Conservation (phyloP, 305 asterid species). For the Petunia hybrid region DNA sequence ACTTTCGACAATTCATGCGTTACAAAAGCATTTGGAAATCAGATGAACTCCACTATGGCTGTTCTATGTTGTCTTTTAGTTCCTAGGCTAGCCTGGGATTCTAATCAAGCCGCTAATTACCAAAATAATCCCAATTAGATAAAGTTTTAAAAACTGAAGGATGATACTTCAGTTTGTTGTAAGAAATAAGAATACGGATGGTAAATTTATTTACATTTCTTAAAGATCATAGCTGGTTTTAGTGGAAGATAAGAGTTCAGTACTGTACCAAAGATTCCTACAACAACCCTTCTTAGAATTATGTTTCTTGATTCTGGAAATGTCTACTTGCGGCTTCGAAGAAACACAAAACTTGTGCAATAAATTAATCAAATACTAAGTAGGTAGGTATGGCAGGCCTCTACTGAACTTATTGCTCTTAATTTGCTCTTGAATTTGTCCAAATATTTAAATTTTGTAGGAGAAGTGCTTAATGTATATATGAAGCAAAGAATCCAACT, state of each 20-base stretch:
- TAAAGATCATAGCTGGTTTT: conserved; percentile 3
- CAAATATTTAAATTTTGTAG: too few species aligned
- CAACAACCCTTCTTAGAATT: conserved; percentile 36
- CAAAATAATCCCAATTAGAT: conserved; percentile 17
- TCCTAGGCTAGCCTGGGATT: not conserved
- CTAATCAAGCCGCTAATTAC: conserved; percentile 15
- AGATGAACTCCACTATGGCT: conserved; percentile 46
- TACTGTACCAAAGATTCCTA: conserved; percentile 28
- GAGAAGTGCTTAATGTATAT: too few species aligned
- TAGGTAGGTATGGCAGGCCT: not conserved
- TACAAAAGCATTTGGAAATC: conserved; percentile 35
- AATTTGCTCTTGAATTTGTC: too few species aligned
- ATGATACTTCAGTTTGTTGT: not conserved
- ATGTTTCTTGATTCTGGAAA: conserved; percentile 20
- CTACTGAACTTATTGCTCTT: too few species aligned
- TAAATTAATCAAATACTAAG: not conserved
- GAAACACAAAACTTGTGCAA: not conserved
- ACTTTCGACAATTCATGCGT: conserved; percentile 46
- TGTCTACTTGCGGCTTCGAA: conserved; percentile 6
- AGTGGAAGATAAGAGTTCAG: conserved; percentile 12
- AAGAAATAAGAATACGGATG: not conserved
- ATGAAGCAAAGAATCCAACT: too few species aligned
- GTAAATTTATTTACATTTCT: not conserved
- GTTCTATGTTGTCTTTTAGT: conserved; percentile 34
- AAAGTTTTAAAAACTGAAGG: not conserved